Conservation (phyloP, 371 early-diverging fungal genomes). For the Umbelopsis sp. region DNA sequence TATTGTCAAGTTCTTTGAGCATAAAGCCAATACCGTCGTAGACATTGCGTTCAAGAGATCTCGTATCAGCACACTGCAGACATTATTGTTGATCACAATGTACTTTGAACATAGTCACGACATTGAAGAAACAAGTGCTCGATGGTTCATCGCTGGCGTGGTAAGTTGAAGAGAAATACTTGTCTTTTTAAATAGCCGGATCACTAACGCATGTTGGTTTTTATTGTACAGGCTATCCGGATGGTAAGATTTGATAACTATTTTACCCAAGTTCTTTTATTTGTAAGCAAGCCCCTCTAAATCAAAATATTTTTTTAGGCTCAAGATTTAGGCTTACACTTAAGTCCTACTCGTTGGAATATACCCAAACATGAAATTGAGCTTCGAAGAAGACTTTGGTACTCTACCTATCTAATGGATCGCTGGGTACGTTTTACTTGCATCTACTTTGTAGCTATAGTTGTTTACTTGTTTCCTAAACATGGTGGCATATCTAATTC, state of each 20-base stretch:
- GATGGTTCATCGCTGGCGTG: conserved; percentile 22
- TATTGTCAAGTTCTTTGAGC: conserved; percentile 23
- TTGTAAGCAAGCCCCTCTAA: background rate
- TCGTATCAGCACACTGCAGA: conserved; percentile 43
- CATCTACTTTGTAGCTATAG: background rate
- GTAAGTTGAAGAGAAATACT: conserved; percentile 18
- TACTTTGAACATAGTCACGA: conserved; percentile 32
- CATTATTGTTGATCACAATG: conserved; percentile 37
- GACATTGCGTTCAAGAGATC: conserved; percentile 35
- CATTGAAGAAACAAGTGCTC: conserved; percentile 30
- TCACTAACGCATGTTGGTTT: background rate
- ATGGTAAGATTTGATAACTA: conserved; percentile 26
- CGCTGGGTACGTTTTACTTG: conserved; percentile 29
- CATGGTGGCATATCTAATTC: too few species aligned
- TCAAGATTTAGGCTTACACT: conserved; percentile 34
- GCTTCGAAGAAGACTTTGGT: conserved; percentile 48
- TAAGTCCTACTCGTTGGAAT: conserved; percentile 40
- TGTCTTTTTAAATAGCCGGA: background rate
- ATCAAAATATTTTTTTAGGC: conserved; percentile 21
- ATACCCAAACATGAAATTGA: conserved; percentile 48
- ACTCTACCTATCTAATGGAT: conserved; percentile 40
- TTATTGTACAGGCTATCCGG: conserved; percentile 25
- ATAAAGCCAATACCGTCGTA: conserved; percentile 29
- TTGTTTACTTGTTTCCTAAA: too few species aligned
- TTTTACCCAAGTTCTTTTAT: background rate